Conservation (phyloP, 495 filamentous ascomycete genomes). For the Talaromyces ruber region DNA sequence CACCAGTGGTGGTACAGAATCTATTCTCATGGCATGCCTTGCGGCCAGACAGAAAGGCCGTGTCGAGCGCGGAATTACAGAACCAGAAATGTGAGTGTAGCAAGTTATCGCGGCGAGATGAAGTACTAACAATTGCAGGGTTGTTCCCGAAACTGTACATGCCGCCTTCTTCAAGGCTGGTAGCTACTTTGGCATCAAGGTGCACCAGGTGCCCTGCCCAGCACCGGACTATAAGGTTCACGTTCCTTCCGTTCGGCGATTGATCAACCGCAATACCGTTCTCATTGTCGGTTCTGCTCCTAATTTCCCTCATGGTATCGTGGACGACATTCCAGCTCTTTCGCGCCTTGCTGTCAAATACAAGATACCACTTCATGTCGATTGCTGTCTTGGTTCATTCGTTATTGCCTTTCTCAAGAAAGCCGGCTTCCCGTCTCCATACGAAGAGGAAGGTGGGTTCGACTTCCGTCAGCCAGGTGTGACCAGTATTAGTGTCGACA, state of each 20-base stretch:
- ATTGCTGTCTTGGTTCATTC: constrained; percentile 96
- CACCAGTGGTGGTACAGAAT: constrained; percentile 90
- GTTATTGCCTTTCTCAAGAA: constrained; percentile 83
- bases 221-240: constrained; percentile 80
- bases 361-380: constrained; percentile 84
- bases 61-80: constrained; percentile 72
- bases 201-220: constrained; percentile 84
- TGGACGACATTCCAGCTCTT: constrained; percentile 84
- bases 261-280: constrained; percentile 95
- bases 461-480: constrained; percentile 94
- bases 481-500: constrained; percentile 91
- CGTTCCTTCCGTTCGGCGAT: constrained; percentile 61
- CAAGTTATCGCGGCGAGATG: background rate
- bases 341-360: constrained; percentile 75
- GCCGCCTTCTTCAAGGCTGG: constrained; percentile 94
- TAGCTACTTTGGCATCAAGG: constrained; percentile 89
- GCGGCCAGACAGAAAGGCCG: constrained; percentile 84
- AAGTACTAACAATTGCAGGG: constrained; percentile 39
- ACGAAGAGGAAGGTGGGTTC: constrained; percentile 64
- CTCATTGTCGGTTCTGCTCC: constrained; percentile 91
- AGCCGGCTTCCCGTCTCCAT: constrained; percentile 66
- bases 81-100: constrained; percentile 79
- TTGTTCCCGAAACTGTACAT: constrained; percentile 89
- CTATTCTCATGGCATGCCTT: constrained; percentile 89
- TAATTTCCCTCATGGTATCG: constrained; percentile 96